Base-by-base conservation (phyloP, 192 early-diverging fungal species). In the Oehlia diaphana region DNA sequence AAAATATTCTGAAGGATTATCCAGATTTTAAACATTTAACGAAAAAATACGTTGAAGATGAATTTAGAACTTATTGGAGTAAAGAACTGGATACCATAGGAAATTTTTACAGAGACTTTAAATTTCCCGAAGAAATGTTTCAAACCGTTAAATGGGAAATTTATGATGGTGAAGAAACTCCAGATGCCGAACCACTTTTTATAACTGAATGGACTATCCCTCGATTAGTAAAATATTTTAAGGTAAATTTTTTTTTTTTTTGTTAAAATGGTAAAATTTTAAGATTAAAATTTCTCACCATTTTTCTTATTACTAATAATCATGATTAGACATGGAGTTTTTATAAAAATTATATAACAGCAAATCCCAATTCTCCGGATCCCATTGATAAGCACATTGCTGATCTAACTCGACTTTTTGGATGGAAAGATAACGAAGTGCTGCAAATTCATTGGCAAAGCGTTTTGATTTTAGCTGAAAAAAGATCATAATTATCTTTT, bases 401-500 rank as follows among this genome's bases (percentile, higher is more conserved):
- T 3, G 44, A 81, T 9, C 74, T 90, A 14, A 33, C 77, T 47
- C 16, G 76, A 19, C 53, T 79, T 53, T 76, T 76, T 37, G 76
- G 64, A 4, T 42, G 76, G 35, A 73, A 74, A 39, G 77, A 84
- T 31, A 72, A 88, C 9, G 77, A 85, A 2, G 58, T 66, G 3
- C 72, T 91, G 31, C 70, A 87, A 10, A 64, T 89, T 14, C 74
- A 80, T n/a, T 90, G 88, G 88, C 89, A 89, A 33, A 74, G 78
- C 8, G 89, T 87, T 9, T 66, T 91, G 13, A 84, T 90, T 47
- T 78, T 91, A 23, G 79, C 76, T 28, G 71, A 80, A 69, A 82
- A 80, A 69, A 70, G 6, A 58, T 3, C 4, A 0, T 16, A 21
- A 21, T 21, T 8, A 42, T 42, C 39, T 42, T 42, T 42, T 42